Base-by-base conservation (phyloP, 371 early-diverging fungal genomes). In the Mortierella sp. region DNA sequence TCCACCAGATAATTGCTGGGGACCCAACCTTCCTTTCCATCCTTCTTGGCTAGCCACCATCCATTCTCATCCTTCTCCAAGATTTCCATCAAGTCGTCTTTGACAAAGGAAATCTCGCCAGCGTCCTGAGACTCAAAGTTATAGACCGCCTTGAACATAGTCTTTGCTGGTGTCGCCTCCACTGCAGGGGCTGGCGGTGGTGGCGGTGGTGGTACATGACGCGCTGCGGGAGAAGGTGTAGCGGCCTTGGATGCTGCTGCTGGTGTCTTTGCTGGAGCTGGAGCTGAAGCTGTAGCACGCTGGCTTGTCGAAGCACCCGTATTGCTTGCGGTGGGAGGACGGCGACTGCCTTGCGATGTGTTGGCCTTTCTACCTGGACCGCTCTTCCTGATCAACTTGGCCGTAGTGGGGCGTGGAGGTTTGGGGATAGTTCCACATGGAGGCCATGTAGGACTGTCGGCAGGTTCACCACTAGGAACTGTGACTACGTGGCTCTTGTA, bases 1-100 rank as follows among this genome's bases (percentile, higher is more conserved):
- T 88, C 89, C 50, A 88, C 93, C 45, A 94, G 67, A 68, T 94
- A 94, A 71, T 93, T 93, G 64, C 91, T 91, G 31, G 94, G 94
- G 12, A 93, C 90, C 94, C 94, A 94, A 26, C 93, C 93, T 79
- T 93, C 89, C 57, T 83, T 81, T 31, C 90, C 92, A 54, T 88
- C 84, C 71, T 85, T 89, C 54, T 82, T 80, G 34, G 90, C 94
- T 23, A 94, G 76, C 94, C 94, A 94, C 94, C 94, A 94, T 30
- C 94, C 94, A 68, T 91, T 93, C 31, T 90, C 86, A 64, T 92
- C 90, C 70, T 93, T 91, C 66, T 93, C 89, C 13, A 89, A 49
- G 64, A 94, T 89, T 66, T 93, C 93, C 74, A 93, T 84, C 6
- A 89, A 28, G 65, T 89, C 89, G 38, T 84, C 92, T 58, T 84